Evolutionary conservation across 1,139 yeast genomes (phyloP).

Genomic region (Chernovozyma sophiae-reginae): DNA sequence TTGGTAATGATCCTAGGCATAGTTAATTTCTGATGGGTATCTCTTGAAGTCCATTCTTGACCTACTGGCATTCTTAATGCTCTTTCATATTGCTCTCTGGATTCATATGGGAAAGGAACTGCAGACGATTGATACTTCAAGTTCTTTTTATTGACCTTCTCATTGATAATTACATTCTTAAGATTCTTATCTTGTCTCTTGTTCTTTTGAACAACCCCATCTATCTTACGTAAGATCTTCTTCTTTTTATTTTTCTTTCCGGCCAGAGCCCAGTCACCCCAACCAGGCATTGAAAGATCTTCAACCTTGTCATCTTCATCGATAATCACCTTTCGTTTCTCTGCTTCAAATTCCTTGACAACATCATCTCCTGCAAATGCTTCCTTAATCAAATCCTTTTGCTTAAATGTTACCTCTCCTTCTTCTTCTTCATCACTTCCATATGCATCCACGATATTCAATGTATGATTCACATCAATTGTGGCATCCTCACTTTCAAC

Average conservation of each 20-base stretch:
- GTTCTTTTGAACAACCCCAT: conserved; percentile 68
- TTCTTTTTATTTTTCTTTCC: conserved; percentile 49
- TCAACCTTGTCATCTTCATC: conserved; percentile 88
- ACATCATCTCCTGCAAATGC: conserved; percentile 98
- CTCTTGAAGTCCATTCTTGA: conserved; percentile 91
- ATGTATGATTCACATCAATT: conserved; percentile 48
- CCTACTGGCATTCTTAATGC: conserved; percentile 95
- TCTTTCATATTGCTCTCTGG: conserved; percentile 90
- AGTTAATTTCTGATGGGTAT: conserved; percentile 79
- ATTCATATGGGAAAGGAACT: conserved; percentile 93
- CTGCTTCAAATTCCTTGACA: conserved; percentile 72
- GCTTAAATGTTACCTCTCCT: conserved; percentile 52
- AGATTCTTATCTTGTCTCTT: conserved; percentile 75
- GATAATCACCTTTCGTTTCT: conserved; percentile 59
- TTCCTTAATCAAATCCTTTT: conserved; percentile 75
- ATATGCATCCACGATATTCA: conserved; percentile 44
- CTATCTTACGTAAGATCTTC: conserved; percentile 61
- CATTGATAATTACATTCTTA: conserved; percentile 84
- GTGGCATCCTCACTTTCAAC: conserved; percentile 30
- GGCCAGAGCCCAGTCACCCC: conserved; percentile 86
- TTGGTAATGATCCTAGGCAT: conserved; percentile 86
- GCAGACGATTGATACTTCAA: conserved; percentile 78
- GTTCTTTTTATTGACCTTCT: conserved; percentile 77
- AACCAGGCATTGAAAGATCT: conserved; percentile 87
- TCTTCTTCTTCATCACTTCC: conserved; percentile 37